A percentile compares a stretch with the other conserved stretches of the same genome.
Conservation (phyloP, 495 filamentous ascomycete species). For the Podospora conica region DNA sequence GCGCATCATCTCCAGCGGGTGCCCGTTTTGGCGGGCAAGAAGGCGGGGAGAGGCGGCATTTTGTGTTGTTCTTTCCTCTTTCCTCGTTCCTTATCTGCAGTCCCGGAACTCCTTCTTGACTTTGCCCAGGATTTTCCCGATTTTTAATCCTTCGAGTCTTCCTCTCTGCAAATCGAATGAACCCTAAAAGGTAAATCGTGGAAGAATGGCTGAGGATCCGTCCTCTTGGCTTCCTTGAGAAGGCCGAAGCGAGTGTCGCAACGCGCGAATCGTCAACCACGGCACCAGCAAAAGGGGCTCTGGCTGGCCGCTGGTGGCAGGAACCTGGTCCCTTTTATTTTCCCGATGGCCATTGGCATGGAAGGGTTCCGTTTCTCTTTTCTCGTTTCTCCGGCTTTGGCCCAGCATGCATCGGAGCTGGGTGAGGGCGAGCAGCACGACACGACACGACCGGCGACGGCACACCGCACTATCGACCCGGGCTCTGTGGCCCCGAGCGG, state of each 20-base stretch:
- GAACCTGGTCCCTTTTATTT: not conserved
- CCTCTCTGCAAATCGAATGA: no score
- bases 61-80: not conserved
- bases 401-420: no score
- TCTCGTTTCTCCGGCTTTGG: no score
- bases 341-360: not conserved
- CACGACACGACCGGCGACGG: not conserved
- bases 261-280: not conserved
- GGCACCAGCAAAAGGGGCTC: not conserved
- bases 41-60: not conserved
- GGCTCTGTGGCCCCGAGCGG: no score
- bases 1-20: not conserved
- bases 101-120: not conserved
- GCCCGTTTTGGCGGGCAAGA: not conserved
- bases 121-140: not conserved
- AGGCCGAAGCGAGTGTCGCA: not conserved
- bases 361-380: not conserved
- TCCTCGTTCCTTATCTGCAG: not conserved
- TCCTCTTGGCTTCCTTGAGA: not conserved
- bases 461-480: slow-evolving; percentile 15
- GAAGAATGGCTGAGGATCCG: no score
- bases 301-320: no score
- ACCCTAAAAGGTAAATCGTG: no score
- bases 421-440: no score
- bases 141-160: no score